Conservation (phyloP, 306 rosid genomes). For the Neltuma alba region DNA sequence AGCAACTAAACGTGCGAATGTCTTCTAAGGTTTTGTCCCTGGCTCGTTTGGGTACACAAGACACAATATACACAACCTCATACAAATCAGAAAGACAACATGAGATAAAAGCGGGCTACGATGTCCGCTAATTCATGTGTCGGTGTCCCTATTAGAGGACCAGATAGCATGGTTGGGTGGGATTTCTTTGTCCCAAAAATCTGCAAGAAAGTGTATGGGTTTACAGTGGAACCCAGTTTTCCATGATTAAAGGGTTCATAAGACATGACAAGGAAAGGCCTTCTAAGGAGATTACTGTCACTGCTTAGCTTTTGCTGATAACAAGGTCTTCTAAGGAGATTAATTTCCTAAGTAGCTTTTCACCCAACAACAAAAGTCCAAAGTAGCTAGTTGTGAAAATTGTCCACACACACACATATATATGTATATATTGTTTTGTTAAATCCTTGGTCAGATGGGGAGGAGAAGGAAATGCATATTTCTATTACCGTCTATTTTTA, state of each 20-base stretch:
- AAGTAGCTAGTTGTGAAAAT: not conserved
- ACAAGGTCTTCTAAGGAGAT: not conserved
- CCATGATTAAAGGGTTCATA: constrained; percentile 31
- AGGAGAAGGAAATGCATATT: not conserved
- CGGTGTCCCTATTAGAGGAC: constrained; percentile 38
- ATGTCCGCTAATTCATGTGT: constrained; percentile 49
- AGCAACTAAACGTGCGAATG: not conserved
- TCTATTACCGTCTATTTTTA: not conserved
- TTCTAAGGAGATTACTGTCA: not conserved
- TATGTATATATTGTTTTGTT: not conserved
- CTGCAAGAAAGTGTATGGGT: constrained; percentile 21
- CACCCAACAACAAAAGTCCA: too few relatives aligned
- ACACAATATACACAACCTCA: not conserved
- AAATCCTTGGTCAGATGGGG: not conserved
- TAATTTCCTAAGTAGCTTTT: not conserved
- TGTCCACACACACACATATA: too few relatives aligned
- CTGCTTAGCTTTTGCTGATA: not conserved
- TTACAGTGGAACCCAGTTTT: constrained; percentile 1
- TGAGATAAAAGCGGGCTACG: constrained; percentile 41
- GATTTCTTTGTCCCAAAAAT: constrained; percentile 25
- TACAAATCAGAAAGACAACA: not conserved
- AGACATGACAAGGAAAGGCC: not conserved
- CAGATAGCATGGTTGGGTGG: constrained; percentile 34
- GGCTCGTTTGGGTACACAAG: not conserved
- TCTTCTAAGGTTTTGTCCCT: not conserved